These are phyloP conservation scores for Fusarium lateritium DNA, from an alignment of 2,329 filamentous ascomycete species.

Conservation along the genomic window DNA sequence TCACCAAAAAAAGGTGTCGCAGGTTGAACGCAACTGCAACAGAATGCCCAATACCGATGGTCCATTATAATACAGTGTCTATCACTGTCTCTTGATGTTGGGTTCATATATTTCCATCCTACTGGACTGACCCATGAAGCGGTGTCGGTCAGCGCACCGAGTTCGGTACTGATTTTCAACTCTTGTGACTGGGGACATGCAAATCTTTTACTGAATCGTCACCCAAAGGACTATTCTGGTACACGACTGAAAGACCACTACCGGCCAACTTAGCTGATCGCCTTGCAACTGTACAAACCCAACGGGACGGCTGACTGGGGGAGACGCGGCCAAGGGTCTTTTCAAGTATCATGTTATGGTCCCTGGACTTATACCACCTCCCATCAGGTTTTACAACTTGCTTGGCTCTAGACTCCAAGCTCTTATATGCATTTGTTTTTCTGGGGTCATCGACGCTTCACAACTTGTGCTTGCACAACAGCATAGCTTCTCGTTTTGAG, in stretches of 20 bases:
- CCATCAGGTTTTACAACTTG: conserved; percentile 13
- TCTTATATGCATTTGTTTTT: conserved; percentile 6
- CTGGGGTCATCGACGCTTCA: conserved; percentile 14
- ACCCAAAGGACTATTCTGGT: conserved; percentile 25
- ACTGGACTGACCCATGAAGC: conserved; percentile 23
- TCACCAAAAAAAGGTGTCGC: conserved; percentile 35
- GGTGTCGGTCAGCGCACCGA: conserved; percentile 38
- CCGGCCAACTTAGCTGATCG: conserved; percentile 24
- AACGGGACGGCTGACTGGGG: conserved; percentile 11
- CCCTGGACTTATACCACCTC: conserved; percentile 29
- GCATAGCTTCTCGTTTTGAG: conserved; percentile 8
- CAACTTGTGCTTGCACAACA: conserved; percentile 28
- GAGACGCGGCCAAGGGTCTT: conserved; percentile 18
- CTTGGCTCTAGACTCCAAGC: conserved; percentile 6
- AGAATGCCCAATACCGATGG: conserved; percentile 18
- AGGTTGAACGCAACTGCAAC: conserved; percentile 30
- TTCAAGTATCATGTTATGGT: conserved; percentile 16
- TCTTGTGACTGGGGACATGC: conserved; percentile 21
- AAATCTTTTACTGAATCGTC: conserved; percentile 38
- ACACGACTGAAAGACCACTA: conserved; percentile 20
- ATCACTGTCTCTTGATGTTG: conserved; percentile 20
- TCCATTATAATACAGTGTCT: conserved; percentile 33
- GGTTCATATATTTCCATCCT: no score
- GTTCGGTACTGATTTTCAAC: conserved; percentile 39
- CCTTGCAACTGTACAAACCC: conserved; percentile 24